These are phyloP conservation scores for Phytophthora rubi DNA, from an alignment of 352 stramenopile species.

Conservation along the genomic window DNA sequence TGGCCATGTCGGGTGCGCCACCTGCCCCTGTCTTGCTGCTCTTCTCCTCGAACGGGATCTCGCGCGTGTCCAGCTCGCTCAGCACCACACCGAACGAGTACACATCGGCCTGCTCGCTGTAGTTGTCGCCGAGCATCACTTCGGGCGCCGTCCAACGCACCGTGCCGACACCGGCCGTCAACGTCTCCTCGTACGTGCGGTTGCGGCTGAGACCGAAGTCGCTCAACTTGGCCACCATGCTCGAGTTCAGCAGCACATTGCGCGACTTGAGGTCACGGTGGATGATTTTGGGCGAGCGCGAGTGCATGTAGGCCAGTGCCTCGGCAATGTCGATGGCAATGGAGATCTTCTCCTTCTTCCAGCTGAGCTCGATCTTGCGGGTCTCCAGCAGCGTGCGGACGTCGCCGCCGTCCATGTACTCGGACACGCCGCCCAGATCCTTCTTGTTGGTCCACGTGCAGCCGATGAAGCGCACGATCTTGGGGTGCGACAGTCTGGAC, in stretches of 20 bases:
- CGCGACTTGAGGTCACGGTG: constrained; percentile 86
- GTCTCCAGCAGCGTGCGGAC: constrained; percentile 86
- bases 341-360: constrained; percentile 82
- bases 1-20: constrained; percentile 79
- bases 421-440: constrained; percentile 79
- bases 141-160: constrained; percentile 88
- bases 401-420: constrained; percentile 89
- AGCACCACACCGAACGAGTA: constrained; percentile 91
- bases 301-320: constrained; percentile 87
- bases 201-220: constrained; percentile 87
- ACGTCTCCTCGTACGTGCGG: constrained; percentile 86
- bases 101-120: constrained; percentile 86
- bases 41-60: constrained; percentile 90
- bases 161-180: constrained; percentile 84
- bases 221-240: constrained; percentile 84
- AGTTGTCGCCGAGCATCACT: constrained; percentile 90
- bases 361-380: constrained; percentile 81
- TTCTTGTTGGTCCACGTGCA: constrained; percentile 84
- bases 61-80: constrained; percentile 84
- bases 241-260: constrained; percentile 82
- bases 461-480: constrained; percentile 88
- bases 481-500: constrained; percentile 78
- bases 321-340: constrained; percentile 87
- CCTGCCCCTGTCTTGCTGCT: constrained; percentile 63
- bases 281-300: constrained; percentile 82